Conservation (phyloP, 805 yeast species). For the Yamadazyma nakazawae region DNA sequence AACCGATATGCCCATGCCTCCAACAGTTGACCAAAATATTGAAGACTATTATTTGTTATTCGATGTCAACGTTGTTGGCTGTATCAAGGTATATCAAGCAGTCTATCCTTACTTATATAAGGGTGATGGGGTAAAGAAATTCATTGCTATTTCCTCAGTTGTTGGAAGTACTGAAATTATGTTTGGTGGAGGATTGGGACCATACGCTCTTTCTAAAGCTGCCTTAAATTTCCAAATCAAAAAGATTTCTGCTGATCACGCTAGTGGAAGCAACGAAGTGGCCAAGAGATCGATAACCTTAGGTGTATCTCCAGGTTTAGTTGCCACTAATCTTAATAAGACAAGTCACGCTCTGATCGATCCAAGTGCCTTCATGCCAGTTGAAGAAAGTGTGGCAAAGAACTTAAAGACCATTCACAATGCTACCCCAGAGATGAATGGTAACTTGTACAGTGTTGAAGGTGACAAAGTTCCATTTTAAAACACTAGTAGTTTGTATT, state of each 20-base stretch:
- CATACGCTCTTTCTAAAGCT: slow-evolving; percentile 33
- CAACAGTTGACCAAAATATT: neutral
- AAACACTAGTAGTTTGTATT: too few species aligned
- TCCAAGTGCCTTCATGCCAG: too few species aligned
- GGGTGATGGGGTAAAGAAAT: slow-evolving; percentile 1
- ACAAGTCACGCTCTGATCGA: too few species aligned
- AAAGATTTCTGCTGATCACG: slow-evolving; percentile 20
- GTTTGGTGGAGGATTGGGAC: slow-evolving; percentile 15
- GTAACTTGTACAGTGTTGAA: too few species aligned
- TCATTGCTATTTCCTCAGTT: slow-evolving; percentile 20
- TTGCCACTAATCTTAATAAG: slow-evolving; percentile 32
- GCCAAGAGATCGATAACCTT: slow-evolving; percentile 23
- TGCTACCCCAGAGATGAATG: too few species aligned
- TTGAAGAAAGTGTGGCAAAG: too few species aligned
- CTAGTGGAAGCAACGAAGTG: neutral
- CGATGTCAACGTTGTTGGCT: slow-evolving; percentile 3
- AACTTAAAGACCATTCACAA: too few species aligned
- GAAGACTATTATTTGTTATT: neutral
- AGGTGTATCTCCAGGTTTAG: slow-evolving; percentile 39
- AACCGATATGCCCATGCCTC: neutral
- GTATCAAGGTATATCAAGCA: slow-evolving; percentile 4
- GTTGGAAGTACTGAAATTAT: slow-evolving; percentile 10
- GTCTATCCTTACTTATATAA: slow-evolving; percentile 3
- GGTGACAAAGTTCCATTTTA: too few species aligned
- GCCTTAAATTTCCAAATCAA: slow-evolving; percentile 28